Base-by-base conservation (phyloP, 139 green algal genomes). In the Coelastrella sp. region DNA sequence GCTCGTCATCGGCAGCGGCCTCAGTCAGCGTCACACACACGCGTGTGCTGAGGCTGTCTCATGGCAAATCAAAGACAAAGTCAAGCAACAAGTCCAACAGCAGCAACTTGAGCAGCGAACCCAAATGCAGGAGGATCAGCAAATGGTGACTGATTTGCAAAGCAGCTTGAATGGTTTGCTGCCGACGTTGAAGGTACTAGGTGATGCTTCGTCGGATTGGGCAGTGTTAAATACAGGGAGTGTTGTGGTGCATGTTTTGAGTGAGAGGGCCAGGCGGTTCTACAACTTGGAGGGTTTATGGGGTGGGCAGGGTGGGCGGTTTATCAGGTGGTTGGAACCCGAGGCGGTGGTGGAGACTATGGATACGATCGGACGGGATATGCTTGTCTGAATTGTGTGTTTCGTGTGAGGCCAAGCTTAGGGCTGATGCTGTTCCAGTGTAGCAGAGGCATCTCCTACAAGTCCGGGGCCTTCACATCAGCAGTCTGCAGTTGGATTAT, bases 241-340 rank as follows among this genome's bases (percentile, higher is more conserved):
- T 5, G 68, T 92, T 60, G 80, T 89, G 83, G 88, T 93, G 16
- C 88, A 93, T 73, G 88, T 93, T n/a, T 56, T 93, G 54, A 93
- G 83, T 0, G 56, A 84, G 11, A 77, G 78, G 7, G 91, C 91
- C 4, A 85, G 91, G 56, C 66, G 66, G 22, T 93, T 90, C 82
- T 93, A 92, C 64, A 65, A 85, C 3, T 22, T 93, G 7, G 91
- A 93, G 88, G 88, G 86, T 47, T 75, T 93, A 4, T 75, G 86
- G 66, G 76, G 60, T 0, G 86, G 65, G 22, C 3, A 59, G 17
- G 17, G 57, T 17, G 83, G 83, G 0, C 54, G 19, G 56, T 57
- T 23, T 22, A 88, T 88, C 83, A 81, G 20, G 3, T 80, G 83
- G 83, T 59, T 88, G 83, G 56, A 20, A 11, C 54, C 68, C 57